These are phyloP conservation scores for Oryza rufipogon DNA, from an alignment of 176 grass and related monocot species.

Conservation along the genomic window DNA sequence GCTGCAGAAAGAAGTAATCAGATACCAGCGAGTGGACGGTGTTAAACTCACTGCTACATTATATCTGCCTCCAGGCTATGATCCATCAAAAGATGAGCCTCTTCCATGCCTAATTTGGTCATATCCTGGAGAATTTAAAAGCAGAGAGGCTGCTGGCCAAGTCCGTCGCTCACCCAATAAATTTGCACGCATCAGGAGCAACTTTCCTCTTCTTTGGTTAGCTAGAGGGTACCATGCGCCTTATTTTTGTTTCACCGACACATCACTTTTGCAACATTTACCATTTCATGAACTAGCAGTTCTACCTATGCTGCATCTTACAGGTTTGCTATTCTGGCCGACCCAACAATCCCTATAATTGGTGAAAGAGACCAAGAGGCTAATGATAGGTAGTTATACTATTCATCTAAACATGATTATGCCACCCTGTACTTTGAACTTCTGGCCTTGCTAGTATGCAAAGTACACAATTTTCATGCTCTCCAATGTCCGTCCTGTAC, in stretches of 20 bases:
- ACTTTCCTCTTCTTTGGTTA: slow-evolving; percentile 91
- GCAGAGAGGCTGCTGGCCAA: slow-evolving; percentile 88
- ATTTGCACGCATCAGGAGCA: slow-evolving; percentile 69
- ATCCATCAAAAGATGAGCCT: slow-evolving; percentile 64
- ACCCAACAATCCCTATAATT: slow-evolving; percentile 91
- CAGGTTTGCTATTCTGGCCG: slow-evolving; percentile 83
- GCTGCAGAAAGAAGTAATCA: slow-evolving; percentile 87
- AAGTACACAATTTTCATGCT: slow-evolving; percentile 1
- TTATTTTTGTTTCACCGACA: slow-evolving; percentile 34
- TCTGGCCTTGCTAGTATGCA: slow-evolving; percentile 11
- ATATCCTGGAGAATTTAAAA: slow-evolving; percentile 94
- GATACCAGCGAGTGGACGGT: slow-evolving; percentile 76
- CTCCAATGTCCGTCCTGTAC: slow-evolving; percentile 5
- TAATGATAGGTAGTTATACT: slow-evolving; percentile 72
- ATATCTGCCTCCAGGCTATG: slow-evolving; percentile 76
- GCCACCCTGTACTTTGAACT: slow-evolving; percentile 12
- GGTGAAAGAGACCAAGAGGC: slow-evolving; percentile 80
- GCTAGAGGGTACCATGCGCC: slow-evolving; percentile 65
- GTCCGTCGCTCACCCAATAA: slow-evolving; percentile 80
- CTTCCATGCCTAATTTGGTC: slow-evolving; percentile 83
- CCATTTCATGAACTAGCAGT: neutral
- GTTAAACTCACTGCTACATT: slow-evolving; percentile 85
- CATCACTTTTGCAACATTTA: slow-evolving; percentile 23
- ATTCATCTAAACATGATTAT: slow-evolving; percentile 19
- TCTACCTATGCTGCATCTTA: slow-evolving; percentile 8